These are phyloP conservation scores for Skeletonema menzelii DNA, from an alignment of 108 stramenopile species.

Conservation along the genomic window DNA sequence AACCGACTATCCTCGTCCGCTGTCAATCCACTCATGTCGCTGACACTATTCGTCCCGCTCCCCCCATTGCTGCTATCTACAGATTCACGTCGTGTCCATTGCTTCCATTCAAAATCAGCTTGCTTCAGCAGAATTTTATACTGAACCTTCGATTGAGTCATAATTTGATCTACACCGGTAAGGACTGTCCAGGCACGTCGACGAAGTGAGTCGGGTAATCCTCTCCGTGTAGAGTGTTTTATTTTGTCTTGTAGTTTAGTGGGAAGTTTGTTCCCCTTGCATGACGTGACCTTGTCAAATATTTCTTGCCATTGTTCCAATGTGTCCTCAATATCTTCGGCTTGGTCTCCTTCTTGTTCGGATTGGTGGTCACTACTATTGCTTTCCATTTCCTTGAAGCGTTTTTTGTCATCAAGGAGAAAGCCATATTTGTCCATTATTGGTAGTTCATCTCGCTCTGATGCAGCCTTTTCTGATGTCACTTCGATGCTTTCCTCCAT, in stretches of 20 bases:
- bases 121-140: constrained; percentile 14
- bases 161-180: constrained; percentile 37
- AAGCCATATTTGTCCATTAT: constrained; percentile 5
- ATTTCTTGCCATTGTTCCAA: constrained; percentile 32
- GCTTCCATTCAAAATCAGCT: constrained; percentile 10
- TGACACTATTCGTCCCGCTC: neutral
- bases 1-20: neutral
- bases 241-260: constrained; percentile 16
- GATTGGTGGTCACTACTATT: neutral
- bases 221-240: constrained; percentile 29
- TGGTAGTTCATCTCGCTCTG: neutral
- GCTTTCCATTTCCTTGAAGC: neutral
- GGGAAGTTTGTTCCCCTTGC: neutral
- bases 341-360: neutral
- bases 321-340: neutral
- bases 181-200: constrained; percentile 29
- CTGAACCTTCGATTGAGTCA: constrained; percentile 5
- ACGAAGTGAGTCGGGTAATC: constrained; percentile 32
- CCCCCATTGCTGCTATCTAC: neutral
- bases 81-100: neutral
- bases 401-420: neutral
- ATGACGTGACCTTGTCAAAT: constrained; percentile 12
- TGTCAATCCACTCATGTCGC: neutral
- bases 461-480: no score
- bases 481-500: neutral